Evolutionary conservation across 2,329 filamentous ascomycete genomes (phyloP), one percentile per base, ranked within the genome.

Genomic region (Moelleriella libera): DNA sequence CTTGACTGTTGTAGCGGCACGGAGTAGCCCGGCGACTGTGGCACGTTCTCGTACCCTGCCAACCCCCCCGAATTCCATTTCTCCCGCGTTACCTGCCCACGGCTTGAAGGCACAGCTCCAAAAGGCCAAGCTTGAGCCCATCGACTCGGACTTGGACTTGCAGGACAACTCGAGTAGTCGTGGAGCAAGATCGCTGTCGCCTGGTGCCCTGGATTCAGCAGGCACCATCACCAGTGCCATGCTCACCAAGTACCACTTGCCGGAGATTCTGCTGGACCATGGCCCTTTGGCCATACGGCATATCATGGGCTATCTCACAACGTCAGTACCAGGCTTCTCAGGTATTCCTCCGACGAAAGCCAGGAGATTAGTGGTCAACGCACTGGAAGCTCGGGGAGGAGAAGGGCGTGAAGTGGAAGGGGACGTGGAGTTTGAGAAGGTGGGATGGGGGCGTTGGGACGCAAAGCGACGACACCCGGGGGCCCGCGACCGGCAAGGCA

Each of bases 371-470:
- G 88, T 97, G 5, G 90, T 96, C n/a, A 85, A 83, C 50, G 90
- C 89, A 50, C 69, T 97, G 54, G 90, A 97, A 68, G 85, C 85
- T 57, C 83, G 85, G 56, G 76, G 76, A 55, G 76, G 76, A 52
- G 74, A 80, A 53, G 74, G 75, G 50, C 78, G 80, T 51, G 76
- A 77, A 48, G 61, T 76, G 51, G 72, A 82, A 52, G 82, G 82
- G 54, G 82, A 87, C 55, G 82, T 92, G 57, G 75, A 83, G 60
- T 97, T 94, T 61, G 85, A 94, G 64, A 97, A 97, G 72, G 88
- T 96, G 50, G 90, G 90, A 60, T 97, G 90, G 90, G 92, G 92
- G 50, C 81, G 88, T 54, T 98, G 90, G 90, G 85, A 94, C 64
- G 92, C 89, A 51, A 81, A 81, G 60, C 75, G 79, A 61, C 80